These are phyloP conservation scores for Globisporangium apiculatum DNA, from an alignment of 352 stramenopile species.

Conservation along the genomic window DNA sequence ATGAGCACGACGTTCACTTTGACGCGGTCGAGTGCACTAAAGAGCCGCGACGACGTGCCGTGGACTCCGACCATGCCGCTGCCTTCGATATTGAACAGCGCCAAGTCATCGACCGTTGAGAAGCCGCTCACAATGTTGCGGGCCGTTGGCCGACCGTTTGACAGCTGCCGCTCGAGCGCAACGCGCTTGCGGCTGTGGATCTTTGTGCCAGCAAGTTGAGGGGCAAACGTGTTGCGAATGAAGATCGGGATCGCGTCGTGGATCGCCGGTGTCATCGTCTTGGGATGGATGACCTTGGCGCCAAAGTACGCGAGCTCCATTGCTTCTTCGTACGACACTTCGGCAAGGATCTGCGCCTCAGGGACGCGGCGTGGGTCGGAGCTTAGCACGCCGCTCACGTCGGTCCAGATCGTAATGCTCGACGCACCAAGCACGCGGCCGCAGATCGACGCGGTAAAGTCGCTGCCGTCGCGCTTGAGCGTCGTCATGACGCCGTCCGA, in stretches of 20 bases:
- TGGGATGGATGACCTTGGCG: slow-evolving; percentile 96
- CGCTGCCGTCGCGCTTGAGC: slow-evolving; percentile 94
- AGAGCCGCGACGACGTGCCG: slow-evolving; percentile 90
- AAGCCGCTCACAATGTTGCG: slow-evolving; percentile 85
- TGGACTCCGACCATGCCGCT: slow-evolving; percentile 93
- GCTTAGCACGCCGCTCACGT: slow-evolving; percentile 94
- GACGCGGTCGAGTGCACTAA: slow-evolving; percentile 87
- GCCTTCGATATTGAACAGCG: slow-evolving; percentile 95
- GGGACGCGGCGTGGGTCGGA: slow-evolving; percentile 93
- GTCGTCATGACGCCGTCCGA: slow-evolving; percentile 94
- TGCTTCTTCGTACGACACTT: slow-evolving; percentile 96
- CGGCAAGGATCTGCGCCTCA: slow-evolving; percentile 82
- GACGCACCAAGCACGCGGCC: slow-evolving; percentile 87
- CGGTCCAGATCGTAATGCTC: slow-evolving; percentile 96
- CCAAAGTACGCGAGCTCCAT: slow-evolving; percentile 99
- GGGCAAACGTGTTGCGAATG: slow-evolving; percentile 97
- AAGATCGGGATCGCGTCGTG: slow-evolving; percentile 93
- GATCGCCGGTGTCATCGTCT: slow-evolving; percentile 92
- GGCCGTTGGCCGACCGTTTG: slow-evolving; percentile 46
- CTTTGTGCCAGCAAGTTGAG: slow-evolving; percentile 69
- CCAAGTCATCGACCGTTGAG: slow-evolving; percentile 92
- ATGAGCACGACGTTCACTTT: slow-evolving; percentile 95
- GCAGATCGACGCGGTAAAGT: slow-evolving; percentile 97
- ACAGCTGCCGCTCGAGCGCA: slow-evolving; percentile 48
- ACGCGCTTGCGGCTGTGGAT: slow-evolving; percentile 62